phyloP scores from a whole-genome alignment of 176 grass and related monocot species.

The Alloteropsis semialata region DNA sequence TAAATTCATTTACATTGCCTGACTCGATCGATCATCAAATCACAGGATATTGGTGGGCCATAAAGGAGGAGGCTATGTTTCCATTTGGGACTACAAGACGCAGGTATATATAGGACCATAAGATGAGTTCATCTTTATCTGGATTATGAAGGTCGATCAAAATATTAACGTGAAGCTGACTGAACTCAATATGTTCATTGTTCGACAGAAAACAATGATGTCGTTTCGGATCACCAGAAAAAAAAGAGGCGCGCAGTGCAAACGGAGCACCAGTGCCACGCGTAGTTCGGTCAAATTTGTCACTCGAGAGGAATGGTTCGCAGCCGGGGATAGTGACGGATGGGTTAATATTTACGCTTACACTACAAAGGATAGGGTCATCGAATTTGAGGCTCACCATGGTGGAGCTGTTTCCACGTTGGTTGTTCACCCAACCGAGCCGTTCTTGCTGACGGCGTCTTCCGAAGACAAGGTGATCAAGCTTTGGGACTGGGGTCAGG shows the following conservation, averaged over 20 bases:
- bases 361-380: constrained; percentile 35
- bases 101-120: background rate
- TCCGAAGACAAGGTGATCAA: constrained; percentile 31
- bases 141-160: background rate
- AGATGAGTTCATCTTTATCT: background rate
- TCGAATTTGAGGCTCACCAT: constrained; percentile 41
- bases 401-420: background rate
- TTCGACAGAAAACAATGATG: background rate
- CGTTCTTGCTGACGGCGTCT: constrained; percentile 55
- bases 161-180: rapidly evolving
- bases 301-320: constrained; percentile 43
- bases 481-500: too few species aligned
- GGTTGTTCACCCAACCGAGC: constrained; percentile 50
- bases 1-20: background rate
- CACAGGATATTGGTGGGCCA: background rate
- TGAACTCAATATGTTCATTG: background rate
- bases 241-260: background rate
- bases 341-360: constrained; percentile 40
- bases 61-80: background rate
- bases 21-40: background rate
- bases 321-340: constrained; percentile 43
- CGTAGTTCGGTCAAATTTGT: constrained; percentile 38
- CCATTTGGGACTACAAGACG: background rate
- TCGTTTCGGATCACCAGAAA: background rate
- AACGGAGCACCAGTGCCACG: background rate